A percentile compares a stretch with the other conserved stretches of the same genome.
These are phyloP conservation scores for Apophysomyces trapeziformis DNA, from an alignment of 371 early-diverging fungal species.

Conservation along the genomic window DNA sequence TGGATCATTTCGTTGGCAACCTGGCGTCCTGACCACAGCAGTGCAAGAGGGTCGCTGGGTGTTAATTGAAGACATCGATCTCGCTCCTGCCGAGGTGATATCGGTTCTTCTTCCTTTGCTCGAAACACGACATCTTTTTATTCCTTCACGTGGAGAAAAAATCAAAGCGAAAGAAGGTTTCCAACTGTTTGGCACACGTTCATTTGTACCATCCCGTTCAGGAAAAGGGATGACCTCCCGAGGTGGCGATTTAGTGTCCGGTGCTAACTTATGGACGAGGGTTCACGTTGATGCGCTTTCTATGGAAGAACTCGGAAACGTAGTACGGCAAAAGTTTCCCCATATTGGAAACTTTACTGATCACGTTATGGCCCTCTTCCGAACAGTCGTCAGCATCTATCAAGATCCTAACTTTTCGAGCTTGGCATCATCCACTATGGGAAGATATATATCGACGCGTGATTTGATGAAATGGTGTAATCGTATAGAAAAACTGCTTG, in stretches of 20 bases:
- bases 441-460: conserved; percentile 64
- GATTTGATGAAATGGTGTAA: conserved; percentile 90
- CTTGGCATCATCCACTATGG: conserved; percentile 57
- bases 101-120: conserved; percentile 94
- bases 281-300: conserved; percentile 72
- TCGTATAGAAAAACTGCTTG: conserved; percentile 61
- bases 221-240: conserved; percentile 49
- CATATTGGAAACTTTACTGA: conserved; percentile 55
- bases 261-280: conserved; percentile 82
- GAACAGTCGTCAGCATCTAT: conserved; percentile 60
- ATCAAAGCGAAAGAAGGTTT: conserved; percentile 92
- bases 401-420: conserved; percentile 59
- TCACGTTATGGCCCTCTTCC: conserved; percentile 67
- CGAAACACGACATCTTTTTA: conserved; percentile 92
- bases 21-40: conserved; percentile 96
- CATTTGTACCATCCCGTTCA: conserved; percentile 57
- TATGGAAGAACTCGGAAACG: conserved; percentile 63
- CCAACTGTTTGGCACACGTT: conserved; percentile 95
- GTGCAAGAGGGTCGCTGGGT: conserved; percentile 98
- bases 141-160: conserved; percentile 94
- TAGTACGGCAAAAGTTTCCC: conserved; percentile 66
- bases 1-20: conserved; percentile 95
- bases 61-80: conserved; percentile 98
- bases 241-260: conserved; percentile 64
- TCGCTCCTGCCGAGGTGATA: conserved; percentile 97